Base-by-base conservation (phyloP, 1,139 yeast species). In the Hanseniaspora uvarum region DNA sequence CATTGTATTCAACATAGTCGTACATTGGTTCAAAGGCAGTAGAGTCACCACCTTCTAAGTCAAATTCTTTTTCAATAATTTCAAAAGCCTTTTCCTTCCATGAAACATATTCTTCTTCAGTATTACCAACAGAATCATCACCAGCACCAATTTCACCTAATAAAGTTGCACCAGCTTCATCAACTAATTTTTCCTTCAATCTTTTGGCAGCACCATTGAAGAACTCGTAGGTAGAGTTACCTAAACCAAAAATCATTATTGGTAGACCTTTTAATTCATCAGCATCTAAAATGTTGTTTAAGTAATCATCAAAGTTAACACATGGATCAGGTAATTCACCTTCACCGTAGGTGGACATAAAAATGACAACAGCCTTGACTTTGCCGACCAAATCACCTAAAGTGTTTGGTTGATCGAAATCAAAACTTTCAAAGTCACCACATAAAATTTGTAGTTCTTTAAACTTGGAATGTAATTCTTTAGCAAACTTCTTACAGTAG, bases 261-360 rank as follows among this genome's bases (percentile, higher is more conserved):
- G 76, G 80, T 60, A 88, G 66, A 59, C 75, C 78, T n/a, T 77
- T 68, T 63, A 89, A 73, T 56, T 77, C 81, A 43, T 80, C 80
- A 44, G 79, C 84, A 56, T 74, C 72, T 18, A 50, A 40, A n/a
- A 68, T 65, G 31, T 64, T 64, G 21, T 76, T 77, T 61, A 83
- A 71, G 65, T 72, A 81, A 53, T 79, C 80, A 58, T 71, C 75
- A 66, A 92, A 87, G 52, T 81, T 82, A 47, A 79, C 78, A 16
- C 97, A 94, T 62, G 86, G 86, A 68, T 92, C 98, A 24, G 98
- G 92, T 60, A 95, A 95, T 66, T 92, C 98, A 64, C 98, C 98
- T 71, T 92, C 98, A 62, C 98, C 98, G 63, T 92, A 92, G 11
- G 96, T 88, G 40, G 97, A 94, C 72, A 87, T 72, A 63, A 92